Base-by-base conservation (phyloP, 257 asterid species). In the Linaria vulgaris region DNA sequence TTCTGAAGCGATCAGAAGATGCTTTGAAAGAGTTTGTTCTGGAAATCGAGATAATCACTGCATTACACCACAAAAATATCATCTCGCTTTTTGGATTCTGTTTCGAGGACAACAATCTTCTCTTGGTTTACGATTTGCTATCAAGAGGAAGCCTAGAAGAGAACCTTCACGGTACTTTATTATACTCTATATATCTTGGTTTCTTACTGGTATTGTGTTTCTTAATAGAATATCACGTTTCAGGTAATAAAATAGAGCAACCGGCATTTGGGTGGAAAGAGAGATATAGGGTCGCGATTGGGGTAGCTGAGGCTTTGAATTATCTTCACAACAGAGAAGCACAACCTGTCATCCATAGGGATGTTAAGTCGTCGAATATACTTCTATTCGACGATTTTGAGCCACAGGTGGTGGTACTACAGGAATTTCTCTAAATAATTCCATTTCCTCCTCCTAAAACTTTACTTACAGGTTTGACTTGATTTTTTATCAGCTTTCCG, bases 111-210 rank as follows among this genome's bases (percentile, higher is more conserved):
- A 74, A 62, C 65, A 80, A 72, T 61, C 94, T 90, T 57, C 80
- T 85, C 67, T 76, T 90, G 86, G 99, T 90, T 14, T 94, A 94
- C 57, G 95, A 90, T 81, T 84, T 90, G 67, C 79, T 90, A 12
- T 69, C 96, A 12, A 74, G 95, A 82, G 99, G 99, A 76, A 90
- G 99, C 90, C 97, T 94, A n/a, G 99, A 90, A 80, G 99, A 87
- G 61, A 94, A 85, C 52, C 90, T 94, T 74, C 88, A 94, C 22
- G 95, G 99, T 89, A 89, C 27, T 70, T n/a, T 15, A 46, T 21
- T 44, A 13, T 63, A 39, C 22, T 12, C 53, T 25, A 30, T 3
- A n/a, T 44, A 22, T 24, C 23, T 56, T 58, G 44, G 51, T 48
- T 46, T 53, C 41, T 54, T 48, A 16, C 12, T 34, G 34, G 20